These are phyloP conservation scores for Allantophomopsis cytisporea DNA, from an alignment of 2,329 filamentous ascomycete species.

Conservation along the genomic window DNA sequence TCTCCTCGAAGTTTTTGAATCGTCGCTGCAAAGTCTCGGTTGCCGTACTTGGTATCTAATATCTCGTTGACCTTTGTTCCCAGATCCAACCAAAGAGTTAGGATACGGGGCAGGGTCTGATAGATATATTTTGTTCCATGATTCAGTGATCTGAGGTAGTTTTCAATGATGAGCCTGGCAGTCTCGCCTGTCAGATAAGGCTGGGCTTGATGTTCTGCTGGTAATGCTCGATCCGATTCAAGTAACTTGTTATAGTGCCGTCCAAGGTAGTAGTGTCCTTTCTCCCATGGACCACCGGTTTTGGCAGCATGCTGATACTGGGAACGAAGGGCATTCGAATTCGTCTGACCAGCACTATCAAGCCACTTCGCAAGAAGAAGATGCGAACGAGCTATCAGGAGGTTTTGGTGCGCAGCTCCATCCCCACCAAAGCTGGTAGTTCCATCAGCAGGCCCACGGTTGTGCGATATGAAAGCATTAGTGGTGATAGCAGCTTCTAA, in stretches of 20 bases:
- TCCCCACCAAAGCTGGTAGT: constrained; percentile 8
- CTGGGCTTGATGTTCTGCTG: constrained; percentile 63
- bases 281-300: constrained; percentile 68
- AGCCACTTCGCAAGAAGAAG: constrained; percentile 93
- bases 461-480: constrained; percentile 51
- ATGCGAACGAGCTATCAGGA: constrained; percentile 65
- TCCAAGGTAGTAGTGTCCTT: constrained; percentile 92
- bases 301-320: constrained; percentile 77
- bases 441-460: constrained; percentile 8
- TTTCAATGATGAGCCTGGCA: constrained; percentile 82
- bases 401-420: constrained; percentile 31
- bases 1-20: constrained; percentile 42
- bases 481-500: constrained; percentile 75
- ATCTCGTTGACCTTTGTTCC: constrained; percentile 59
- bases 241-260: constrained; percentile 95
- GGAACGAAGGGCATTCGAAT: constrained; percentile 63
- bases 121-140: constrained; percentile 94
- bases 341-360: constrained; percentile 85
- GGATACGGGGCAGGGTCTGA: constrained; percentile 78
- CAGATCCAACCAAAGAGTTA: constrained; percentile 91
- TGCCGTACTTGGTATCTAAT: constrained; percentile 28
- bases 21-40: constrained; percentile 36
- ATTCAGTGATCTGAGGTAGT: constrained; percentile 75
- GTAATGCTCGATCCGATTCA: constrained; percentile 73
- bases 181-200: constrained; percentile 69